Percentiles rank a stretch among this genome's conserved stretches.
These are phyloP conservation scores for Flaveria linearis DNA, from an alignment of 129 eudicot genomes.

Conservation along the genomic window DNA sequence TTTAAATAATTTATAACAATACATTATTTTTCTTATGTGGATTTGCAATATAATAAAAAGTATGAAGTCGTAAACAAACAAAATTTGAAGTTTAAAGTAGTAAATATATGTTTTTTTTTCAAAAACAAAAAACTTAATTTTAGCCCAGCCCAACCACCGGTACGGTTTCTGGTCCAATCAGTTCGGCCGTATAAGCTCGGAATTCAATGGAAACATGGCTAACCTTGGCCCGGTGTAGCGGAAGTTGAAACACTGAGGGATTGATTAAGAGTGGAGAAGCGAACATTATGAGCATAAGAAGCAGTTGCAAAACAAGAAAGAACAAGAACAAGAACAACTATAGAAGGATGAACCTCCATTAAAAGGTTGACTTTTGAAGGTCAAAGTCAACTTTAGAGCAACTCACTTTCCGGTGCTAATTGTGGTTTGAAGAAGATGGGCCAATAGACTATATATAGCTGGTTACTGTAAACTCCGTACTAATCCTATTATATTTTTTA, in stretches of 20 bases:
- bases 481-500: neutral
- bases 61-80: too few species aligned
- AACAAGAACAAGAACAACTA: constrained; percentile 10
- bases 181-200: neutral
- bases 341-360: constrained; percentile 32
- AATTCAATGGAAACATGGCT: neutral
- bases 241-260: constrained; percentile 50
- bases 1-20: too few species aligned
- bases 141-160: too few species aligned
- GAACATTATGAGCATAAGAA: constrained; percentile 45
- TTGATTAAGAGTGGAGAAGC: constrained; percentile 48
- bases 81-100: too few species aligned
- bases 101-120: too few species aligned
- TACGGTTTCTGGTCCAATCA: too few species aligned
- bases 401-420: neutral
- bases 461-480: neutral
- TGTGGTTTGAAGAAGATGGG: constrained; percentile 22
- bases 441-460: constrained; percentile 27
- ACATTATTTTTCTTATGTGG: too few species aligned
- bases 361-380: constrained; percentile 30
- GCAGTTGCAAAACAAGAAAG: constrained; percentile 34
- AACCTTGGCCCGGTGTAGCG: constrained; percentile 32
- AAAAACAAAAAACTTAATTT: too few species aligned
- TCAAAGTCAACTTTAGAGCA: constrained; percentile 5
- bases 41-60: too few species aligned